Evolutionary conservation across 768 basidiomycete genomes (phyloP), one percentile per base, ranked within the genome.

Genomic region (Saitozyma podzolica): DNA sequence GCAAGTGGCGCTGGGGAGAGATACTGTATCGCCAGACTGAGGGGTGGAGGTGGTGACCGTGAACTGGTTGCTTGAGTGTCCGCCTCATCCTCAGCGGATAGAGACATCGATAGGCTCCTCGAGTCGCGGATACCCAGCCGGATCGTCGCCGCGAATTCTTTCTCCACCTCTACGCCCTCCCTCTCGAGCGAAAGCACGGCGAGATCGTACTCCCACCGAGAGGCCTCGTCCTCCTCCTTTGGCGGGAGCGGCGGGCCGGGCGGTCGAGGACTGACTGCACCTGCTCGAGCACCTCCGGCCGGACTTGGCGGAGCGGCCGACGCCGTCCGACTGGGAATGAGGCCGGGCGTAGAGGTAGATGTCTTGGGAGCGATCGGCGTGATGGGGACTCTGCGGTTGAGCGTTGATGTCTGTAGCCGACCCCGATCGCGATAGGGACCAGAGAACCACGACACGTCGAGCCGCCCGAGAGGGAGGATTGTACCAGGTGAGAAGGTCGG

Each of bases 371-470:
- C 77, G 39, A 80, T 72, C 8, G 83, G 79, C 13, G 86, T 80
- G 2, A 80, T 64, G 16, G 89, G 89, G 63, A 94, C 87, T 49
- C 88, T 84, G 54, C 93, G 86, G 17, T 92, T 91, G 2, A 97
- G 82, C 83, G 89, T 89, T 80, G 92, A 93, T 2, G 93, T 95
- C 40, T 94, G 81, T 1, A 97, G 82, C 39, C 91, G 84, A 0
- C 93, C 94, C 37, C 88, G 88, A 80, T 94, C 91, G 9, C 91
- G 91, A 66, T 88, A 88, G 3, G 86, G 85, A 8, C 92, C 91
- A 50, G 70, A 63, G 45, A 87, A 82, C 94, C 94, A 97, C 11
- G 86, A 85, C 50, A 97, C 88, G 73, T 96, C 92, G 20, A 95
- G 83, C 61, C 89, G 83, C n/a, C 92, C 92, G 4, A 96, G 84